Percentiles rank a stretch among this genome's conserved stretches.
Conservation (phyloP, 2,329 filamentous ascomycete species). For the Ophiostoma piceae region DNA sequence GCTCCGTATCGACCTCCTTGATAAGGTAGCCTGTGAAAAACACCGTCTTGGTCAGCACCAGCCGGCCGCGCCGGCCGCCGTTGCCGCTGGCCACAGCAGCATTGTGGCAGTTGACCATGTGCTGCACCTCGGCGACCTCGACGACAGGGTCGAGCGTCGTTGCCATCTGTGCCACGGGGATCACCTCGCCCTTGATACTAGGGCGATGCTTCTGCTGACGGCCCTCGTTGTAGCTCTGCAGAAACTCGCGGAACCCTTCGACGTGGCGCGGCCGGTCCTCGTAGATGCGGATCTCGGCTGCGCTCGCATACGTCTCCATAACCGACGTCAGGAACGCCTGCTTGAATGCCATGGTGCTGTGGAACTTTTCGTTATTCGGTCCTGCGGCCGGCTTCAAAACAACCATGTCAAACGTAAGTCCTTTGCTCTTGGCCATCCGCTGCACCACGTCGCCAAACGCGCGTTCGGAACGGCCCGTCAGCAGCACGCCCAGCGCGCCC, state of each 20-base stretch:
- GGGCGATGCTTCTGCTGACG: constrained; percentile 33
- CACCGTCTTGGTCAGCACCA: constrained; percentile 78
- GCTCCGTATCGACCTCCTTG: constrained; percentile 62
- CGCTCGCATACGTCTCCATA: constrained; percentile 77
- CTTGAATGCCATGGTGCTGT: constrained; percentile 87
- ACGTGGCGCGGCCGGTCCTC: constrained; percentile 64
- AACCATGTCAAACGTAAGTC: constrained; percentile 81
- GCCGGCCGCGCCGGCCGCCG: constrained; percentile 32
- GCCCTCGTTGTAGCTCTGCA: constrained; percentile 66
- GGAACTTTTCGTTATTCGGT: constrained; percentile 72
- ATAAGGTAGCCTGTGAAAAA: constrained; percentile 93
- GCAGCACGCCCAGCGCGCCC: constrained; percentile 75
- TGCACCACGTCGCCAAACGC: constrained; percentile 74
- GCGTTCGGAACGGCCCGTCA: constrained; percentile 78
- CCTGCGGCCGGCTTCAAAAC: constrained; percentile 80
- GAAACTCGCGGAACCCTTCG: constrained; percentile 78
- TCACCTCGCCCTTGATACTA: constrained; percentile 70
- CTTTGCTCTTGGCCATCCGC: constrained; percentile 71
- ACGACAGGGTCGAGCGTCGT: constrained; percentile 69
- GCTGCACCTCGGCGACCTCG: constrained; percentile 79
- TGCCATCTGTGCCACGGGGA: constrained; percentile 75
- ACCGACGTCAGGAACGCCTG: constrained; percentile 74
- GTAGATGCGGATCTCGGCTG: constrained; percentile 75
- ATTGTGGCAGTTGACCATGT: constrained; percentile 87
- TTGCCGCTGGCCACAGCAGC: constrained; percentile 39